Evolutionary conservation across 768 basidiomycete genomes (phyloP).

Genomic region (Tubosaeta brunneosetosa): DNA sequence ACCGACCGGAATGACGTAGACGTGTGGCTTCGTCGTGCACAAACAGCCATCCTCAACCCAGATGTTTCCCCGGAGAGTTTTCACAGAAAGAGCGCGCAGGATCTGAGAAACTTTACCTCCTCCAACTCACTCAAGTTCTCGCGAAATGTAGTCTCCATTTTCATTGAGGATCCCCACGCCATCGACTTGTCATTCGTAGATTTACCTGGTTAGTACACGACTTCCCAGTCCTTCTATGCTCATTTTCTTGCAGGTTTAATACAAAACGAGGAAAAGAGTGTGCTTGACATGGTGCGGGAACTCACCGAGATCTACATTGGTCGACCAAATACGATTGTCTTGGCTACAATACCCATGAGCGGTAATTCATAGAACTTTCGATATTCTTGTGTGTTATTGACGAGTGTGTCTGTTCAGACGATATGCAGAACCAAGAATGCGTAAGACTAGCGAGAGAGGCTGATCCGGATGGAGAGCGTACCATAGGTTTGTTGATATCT

Average conservation of each 20-base stretch:
- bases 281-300: constrained; percentile 42
- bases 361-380: constrained; percentile 33
- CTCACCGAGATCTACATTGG: constrained; percentile 47
- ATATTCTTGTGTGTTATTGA: not conserved
- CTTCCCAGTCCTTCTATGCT: not conserved
- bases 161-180: constrained; percentile 40
- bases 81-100: constrained; percentile 15
- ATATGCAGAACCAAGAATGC: constrained; percentile 62
- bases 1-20: constrained; percentile 34
- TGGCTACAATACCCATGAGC: constrained; percentile 62
- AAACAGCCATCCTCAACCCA: constrained; percentile 40
- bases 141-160: constrained; percentile 46
- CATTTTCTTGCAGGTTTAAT: constrained; percentile 45
- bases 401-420: constrained; percentile 39
- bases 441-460: constrained; percentile 47
- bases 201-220: constrained; percentile 40
- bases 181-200: constrained; percentile 53
- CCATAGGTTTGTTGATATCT: constrained; percentile 45
- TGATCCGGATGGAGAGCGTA: constrained; percentile 53
- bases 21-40: constrained; percentile 41
- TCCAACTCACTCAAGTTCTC: constrained; percentile 38
- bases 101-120: constrained; percentile 25
- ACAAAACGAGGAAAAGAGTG: constrained; percentile 42
- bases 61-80: constrained; percentile 15
- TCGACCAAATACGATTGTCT: constrained; percentile 52